phyloP scores from a whole-genome alignment of 306 rosid genomes.

The Mucuna pruriens region DNA sequence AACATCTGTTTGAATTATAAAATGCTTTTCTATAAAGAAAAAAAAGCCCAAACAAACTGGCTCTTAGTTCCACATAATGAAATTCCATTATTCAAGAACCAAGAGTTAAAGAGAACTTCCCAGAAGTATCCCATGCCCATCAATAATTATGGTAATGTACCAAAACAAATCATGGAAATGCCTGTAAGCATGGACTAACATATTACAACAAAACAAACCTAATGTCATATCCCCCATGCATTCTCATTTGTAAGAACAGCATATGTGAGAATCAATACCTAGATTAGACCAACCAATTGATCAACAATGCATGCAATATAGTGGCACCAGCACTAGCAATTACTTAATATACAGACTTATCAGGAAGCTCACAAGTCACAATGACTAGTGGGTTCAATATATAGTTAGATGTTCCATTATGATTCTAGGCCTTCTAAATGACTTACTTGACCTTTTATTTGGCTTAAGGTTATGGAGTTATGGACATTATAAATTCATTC shows the following conservation, averaged over 20 bases:
- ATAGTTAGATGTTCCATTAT: background rate
- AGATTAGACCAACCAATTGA: constrained; percentile 30
- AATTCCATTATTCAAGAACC: constrained; percentile 25
- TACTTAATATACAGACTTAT: constrained; percentile 10
- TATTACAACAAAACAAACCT: constrained; percentile 15
- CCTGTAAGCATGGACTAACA: constrained; percentile 4
- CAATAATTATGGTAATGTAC: background rate
- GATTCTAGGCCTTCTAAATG: constrained; percentile 30
- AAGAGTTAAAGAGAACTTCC: constrained; percentile 12
- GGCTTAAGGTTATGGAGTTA: constrained; percentile 23
- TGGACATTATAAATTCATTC: constrained; percentile 6
- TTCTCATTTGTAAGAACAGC: constrained; percentile 5
- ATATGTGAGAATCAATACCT: constrained; percentile 3
- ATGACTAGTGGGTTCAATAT: constrained; percentile 26
- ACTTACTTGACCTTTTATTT: constrained; percentile 8
- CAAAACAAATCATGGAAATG: background rate
- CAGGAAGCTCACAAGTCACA: constrained; percentile 16
- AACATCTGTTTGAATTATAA: background rate
- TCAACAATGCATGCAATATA: constrained; percentile 19
- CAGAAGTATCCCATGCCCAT: constrained; percentile 15
- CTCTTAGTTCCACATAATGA: background rate
- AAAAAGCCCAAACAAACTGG: background rate
- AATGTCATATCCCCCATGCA: constrained; percentile 1
- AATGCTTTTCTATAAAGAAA: background rate
- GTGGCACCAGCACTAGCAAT: constrained; percentile 26